Base-by-base conservation (phyloP, 1,284 basidiomycete genomes). In the Hypsizygus ulmarius region DNA sequence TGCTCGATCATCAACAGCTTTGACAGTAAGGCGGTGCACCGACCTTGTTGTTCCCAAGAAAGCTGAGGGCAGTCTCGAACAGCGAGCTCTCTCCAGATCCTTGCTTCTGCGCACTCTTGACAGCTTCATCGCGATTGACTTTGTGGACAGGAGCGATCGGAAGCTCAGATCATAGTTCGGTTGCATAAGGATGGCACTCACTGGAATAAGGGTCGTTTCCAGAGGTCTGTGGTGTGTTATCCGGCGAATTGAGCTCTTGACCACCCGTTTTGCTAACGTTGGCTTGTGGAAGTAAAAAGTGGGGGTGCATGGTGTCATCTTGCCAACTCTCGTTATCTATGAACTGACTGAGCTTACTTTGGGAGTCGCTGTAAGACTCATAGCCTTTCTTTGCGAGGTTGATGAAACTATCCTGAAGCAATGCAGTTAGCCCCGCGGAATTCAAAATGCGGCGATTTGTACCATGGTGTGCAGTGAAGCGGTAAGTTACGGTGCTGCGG, bases 331-430 rank as follows among this genome's bases (percentile, higher is more conserved):
- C 38, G 36, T 44, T 48, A 49, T 52, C 36, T 40, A 34, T 41
- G 28, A 42, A 44, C 43, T 16, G 47, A 42, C 43, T 21, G 48
- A 54, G 55, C 60, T 53, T 55, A 68, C 68, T 57, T 25, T 69
- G 64, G 16, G 71, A 73, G 12, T 71, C 59, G 51, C 67, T 62
- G 66, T 85, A 82, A 57, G 79, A 71, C 34, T 74, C 60, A 54
- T 69, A 64, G 56, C 82, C 81, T 63, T 87, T 62, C 66, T 87
- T 84, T 10, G 84, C 87, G 55, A 90, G 62, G 54, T 78, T 79
- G 32, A 87, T 72, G 53, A 89, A 76, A 49, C 61, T 72, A 49
- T 87, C 83, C 87, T 86, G 27, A 9, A 19, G 6, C 27, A 28
- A 1, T 43, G 53, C 27, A 30, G 30, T 15, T 32, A 27, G 35